Conservation (phyloP, 331 rosid species). For the Dryas integrifolia region DNA sequence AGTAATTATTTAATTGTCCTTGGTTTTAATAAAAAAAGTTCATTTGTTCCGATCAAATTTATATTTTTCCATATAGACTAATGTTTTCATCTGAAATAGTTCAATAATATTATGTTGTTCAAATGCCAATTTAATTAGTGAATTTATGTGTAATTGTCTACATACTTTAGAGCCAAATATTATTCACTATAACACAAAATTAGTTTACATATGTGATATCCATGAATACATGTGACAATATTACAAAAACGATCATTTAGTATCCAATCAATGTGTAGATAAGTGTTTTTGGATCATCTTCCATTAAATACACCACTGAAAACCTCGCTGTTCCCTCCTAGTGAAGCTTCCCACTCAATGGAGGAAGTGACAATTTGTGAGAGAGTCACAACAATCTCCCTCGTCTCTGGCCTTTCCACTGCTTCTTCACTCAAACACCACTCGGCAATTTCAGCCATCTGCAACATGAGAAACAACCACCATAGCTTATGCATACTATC, state of each 20-base stretch:
- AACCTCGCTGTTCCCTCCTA: slow-evolving; percentile 64
- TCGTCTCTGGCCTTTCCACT: slow-evolving; percentile 71
- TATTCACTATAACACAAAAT: neutral
- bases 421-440: slow-evolving; percentile 69
- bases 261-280: neutral
- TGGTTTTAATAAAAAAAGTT: neutral
- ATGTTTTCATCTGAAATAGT: neutral
- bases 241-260: neutral
- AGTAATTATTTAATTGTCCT: neutral
- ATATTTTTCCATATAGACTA: too few relatives aligned
- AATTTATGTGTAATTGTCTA: neutral
- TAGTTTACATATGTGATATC: neutral
- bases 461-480: slow-evolving; percentile 12
- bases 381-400: slow-evolving; percentile 45
- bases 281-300: slow-evolving; percentile 41
- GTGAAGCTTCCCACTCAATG: slow-evolving; percentile 74
- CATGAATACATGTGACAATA: neutral
- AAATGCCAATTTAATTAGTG: neutral
- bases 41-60: neutral
- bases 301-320: slow-evolving; percentile 60
- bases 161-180: neutral
- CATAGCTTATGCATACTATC: neutral
- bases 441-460: slow-evolving; percentile 63
- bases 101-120: neutral
- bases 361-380: slow-evolving; percentile 51